Conservation (phyloP, 371 early-diverging fungal genomes). For the Mortierella sp. region DNA sequence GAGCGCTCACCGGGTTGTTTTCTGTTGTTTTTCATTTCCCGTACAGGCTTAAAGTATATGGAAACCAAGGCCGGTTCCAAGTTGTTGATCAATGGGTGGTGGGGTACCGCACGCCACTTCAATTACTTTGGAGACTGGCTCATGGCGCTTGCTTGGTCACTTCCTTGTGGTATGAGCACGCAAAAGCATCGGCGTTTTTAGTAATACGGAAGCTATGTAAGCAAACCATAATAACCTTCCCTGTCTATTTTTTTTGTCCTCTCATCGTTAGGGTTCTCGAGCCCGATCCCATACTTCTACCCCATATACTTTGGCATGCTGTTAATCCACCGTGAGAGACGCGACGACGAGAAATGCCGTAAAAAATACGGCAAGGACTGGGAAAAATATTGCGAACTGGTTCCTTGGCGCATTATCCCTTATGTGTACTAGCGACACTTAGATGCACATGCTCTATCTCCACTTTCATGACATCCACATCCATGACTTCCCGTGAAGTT, state of each 20-base stretch:
- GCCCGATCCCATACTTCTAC: constrained; percentile 1
- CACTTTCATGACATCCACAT: too few species aligned
- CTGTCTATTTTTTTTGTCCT: too few species aligned
- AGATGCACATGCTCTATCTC: too few species aligned
- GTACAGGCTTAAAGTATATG: neutral
- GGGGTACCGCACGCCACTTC: neutral
- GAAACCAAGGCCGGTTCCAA: neutral
- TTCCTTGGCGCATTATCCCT: constrained; percentile 1
- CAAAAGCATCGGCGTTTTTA: neutral
- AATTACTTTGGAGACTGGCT: neutral
- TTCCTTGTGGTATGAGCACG: neutral
- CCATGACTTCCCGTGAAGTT: too few species aligned
- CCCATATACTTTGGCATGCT: neutral
- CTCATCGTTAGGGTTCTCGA: neutral
- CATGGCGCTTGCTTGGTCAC: neutral
- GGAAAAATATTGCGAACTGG: neutral
- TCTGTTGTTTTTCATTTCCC: neutral
- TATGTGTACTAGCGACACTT: neutral
- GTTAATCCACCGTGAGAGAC: neutral
- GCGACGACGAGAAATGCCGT: neutral
- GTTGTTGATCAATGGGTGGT: neutral
- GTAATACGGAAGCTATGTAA: too few species aligned
- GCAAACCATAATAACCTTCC: too few species aligned
- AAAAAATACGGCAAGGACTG: constrained; percentile 1
- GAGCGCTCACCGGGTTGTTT: too few species aligned